Evolutionary conservation across 2,329 filamentous ascomycete genomes (phyloP).

Genomic region (Podosphaera leucotricha): DNA sequence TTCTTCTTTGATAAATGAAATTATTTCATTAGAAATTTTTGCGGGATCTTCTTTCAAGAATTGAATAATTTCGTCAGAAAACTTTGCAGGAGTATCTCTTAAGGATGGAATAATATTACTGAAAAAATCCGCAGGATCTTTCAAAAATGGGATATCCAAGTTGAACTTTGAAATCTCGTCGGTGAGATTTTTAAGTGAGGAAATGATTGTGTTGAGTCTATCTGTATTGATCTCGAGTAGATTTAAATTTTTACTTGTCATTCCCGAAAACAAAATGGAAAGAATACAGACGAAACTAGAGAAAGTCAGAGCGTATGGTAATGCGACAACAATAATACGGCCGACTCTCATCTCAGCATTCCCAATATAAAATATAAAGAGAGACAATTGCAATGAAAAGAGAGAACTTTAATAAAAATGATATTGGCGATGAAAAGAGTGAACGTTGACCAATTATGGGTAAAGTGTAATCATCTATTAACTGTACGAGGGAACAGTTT

Average conservation of each 20-base stretch:
- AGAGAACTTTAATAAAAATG: too few relatives aligned
- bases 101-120: background rate
- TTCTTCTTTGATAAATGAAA: too few relatives aligned
- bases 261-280: constrained; percentile 30
- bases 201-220: constrained; percentile 23
- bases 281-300: constrained; percentile 49
- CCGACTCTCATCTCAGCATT: constrained; percentile 36
- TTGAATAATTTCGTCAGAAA: too few relatives aligned
- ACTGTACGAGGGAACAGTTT: too few relatives aligned
- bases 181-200: constrained; percentile 7
- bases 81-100: background rate
- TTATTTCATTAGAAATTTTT: too few relatives aligned
- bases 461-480: too few relatives aligned
- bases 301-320: constrained; percentile 64
- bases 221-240: constrained; percentile 37
- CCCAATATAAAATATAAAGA: too few relatives aligned
- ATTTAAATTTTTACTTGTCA: constrained; percentile 31
- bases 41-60: too few relatives aligned
- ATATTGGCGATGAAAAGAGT: too few relatives aligned
- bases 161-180: constrained; percentile 2
- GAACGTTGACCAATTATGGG: too few relatives aligned
- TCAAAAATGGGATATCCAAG: constrained; percentile 4
- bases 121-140: too few relatives aligned
- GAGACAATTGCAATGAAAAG: too few relatives aligned
- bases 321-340: constrained; percentile 63